Evolutionary conservation across 2,329 filamentous ascomycete species (phyloP).

Genomic region (Boeremia lycopersici): DNA sequence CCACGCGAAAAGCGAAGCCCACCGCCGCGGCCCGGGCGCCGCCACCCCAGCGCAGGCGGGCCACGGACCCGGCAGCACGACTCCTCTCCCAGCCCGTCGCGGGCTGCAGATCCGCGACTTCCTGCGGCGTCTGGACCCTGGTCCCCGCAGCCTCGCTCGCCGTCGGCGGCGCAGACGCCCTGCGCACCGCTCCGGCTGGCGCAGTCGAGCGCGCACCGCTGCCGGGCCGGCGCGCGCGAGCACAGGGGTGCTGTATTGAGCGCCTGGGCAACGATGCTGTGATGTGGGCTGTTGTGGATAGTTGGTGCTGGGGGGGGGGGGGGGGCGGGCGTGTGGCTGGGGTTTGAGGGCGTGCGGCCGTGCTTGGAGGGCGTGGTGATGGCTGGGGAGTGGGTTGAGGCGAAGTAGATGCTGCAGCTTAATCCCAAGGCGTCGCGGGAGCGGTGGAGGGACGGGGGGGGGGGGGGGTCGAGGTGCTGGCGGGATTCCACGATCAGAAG

Average conservation of each 20-base stretch:
- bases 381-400: slow-evolving; percentile 41
- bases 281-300: slow-evolving; percentile 48
- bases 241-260: slow-evolving; percentile 57
- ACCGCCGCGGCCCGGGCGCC: too few relatives aligned
- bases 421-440: slow-evolving; percentile 31
- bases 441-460: slow-evolving; percentile 30
- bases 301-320: too few relatives aligned
- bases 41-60: too few relatives aligned
- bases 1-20: slow-evolving; percentile 65
- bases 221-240: too few relatives aligned
- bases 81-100: slow-evolving; percentile 65
- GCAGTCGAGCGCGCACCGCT: too few relatives aligned
- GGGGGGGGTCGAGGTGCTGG: slow-evolving; percentile 30
- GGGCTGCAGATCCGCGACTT: slow-evolving; percentile 64
- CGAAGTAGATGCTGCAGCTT: slow-evolving; percentile 34
- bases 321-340: too few relatives aligned
- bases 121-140: too few relatives aligned
- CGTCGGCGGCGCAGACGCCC: too few relatives aligned
- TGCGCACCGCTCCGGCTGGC: too few relatives aligned
- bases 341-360: slow-evolving; percentile 38
- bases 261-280: slow-evolving; percentile 49
- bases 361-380: slow-evolving; percentile 52
- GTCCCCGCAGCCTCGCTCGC: too few relatives aligned
- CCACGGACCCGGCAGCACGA: slow-evolving; percentile 62
- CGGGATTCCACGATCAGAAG: slow-evolving; percentile 29